A percentile compares a stretch with the other conserved stretches of the same genome.
phyloP scores from a whole-genome alignment of 345 rosid species.

The Draba incana region DNA sequence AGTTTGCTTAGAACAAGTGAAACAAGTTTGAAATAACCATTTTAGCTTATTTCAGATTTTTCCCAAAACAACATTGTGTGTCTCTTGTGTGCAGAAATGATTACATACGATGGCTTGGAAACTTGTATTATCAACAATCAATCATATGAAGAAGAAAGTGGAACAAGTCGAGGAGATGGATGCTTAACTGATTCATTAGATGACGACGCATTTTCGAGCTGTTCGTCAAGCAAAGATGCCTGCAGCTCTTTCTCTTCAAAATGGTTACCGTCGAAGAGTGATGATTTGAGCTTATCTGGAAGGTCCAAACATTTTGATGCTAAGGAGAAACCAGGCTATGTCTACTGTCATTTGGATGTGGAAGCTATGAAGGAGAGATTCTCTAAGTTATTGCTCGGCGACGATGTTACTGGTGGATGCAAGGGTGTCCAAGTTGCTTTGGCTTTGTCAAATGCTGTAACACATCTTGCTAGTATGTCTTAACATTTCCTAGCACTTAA shows the following conservation, averaged over 20 bases:
- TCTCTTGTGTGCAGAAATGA: conserved; percentile 54
- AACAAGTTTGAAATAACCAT: no score
- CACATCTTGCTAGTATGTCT: conserved; percentile 80
- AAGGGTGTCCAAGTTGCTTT: conserved; percentile 71
- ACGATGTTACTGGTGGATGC: conserved; percentile 81
- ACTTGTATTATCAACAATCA: conserved; percentile 80
- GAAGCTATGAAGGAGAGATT: conserved; percentile 88
- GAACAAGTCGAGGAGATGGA: conserved; percentile 83
- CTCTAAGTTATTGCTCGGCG: conserved; percentile 80
- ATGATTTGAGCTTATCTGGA: conserved; percentile 61
- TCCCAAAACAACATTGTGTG: background rate
- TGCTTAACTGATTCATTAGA: conserved; percentile 75
- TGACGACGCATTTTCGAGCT: conserved; percentile 74
- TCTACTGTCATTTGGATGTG: conserved; percentile 55
- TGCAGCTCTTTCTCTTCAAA: conserved; percentile 86
- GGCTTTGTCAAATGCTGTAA: conserved; percentile 85
- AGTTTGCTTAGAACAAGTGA: no score
- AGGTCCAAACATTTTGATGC: conserved; percentile 58
- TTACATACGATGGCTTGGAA: conserved; percentile 87
- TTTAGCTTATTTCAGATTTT: no score
- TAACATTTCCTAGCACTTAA: background rate
- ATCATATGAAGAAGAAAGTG: conserved; percentile 78
- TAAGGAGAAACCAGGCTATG: conserved; percentile 59
- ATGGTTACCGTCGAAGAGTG: conserved; percentile 62
- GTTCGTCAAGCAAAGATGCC: conserved; percentile 94